Evolutionary conservation across 805 yeast genomes (phyloP).

Genomic region (Schizosaccharomyces octosporus): DNA sequence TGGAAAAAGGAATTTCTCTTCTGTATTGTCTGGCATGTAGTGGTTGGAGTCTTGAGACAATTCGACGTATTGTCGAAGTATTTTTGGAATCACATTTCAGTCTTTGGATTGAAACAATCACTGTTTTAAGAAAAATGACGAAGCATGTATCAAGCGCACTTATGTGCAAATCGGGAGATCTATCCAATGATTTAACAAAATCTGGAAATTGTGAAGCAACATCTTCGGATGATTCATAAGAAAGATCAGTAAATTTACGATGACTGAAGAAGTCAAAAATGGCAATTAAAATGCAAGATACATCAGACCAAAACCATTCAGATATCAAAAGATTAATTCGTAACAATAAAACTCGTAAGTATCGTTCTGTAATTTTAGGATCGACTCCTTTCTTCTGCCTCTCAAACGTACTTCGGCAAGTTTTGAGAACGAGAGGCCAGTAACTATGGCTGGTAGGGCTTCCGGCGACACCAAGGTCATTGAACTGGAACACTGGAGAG

Average conservation of each 20-base stretch:
- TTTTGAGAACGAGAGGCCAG: not conserved
- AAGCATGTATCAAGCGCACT: slow-evolving; percentile 9
- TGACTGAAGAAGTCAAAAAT: not conserved
- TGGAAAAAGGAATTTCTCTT: slow-evolving; percentile 5
- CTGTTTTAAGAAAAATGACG: slow-evolving; percentile 9
- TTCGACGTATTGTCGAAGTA: not conserved
- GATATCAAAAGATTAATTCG: not conserved
- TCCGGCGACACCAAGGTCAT: not conserved
- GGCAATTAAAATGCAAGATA: not conserved
- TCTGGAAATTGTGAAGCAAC: slow-evolving; percentile 8
- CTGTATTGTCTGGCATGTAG: slow-evolving; percentile 9
- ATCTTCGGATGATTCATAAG: not conserved
- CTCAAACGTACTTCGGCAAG: not conserved
- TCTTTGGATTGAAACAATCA: slow-evolving; percentile 6
- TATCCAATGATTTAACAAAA: slow-evolving; percentile 6
- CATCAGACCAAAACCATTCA: not conserved
- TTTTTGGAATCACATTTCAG: not conserved
- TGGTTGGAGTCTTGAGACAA: slow-evolving; percentile 10
- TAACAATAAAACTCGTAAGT: not conserved
- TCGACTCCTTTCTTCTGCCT: not conserved
- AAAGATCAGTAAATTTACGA: not conserved
- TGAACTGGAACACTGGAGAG: not conserved
- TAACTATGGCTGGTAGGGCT: not conserved
- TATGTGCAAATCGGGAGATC: slow-evolving; percentile 4
- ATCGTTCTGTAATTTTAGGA: not conserved